Evolutionary conservation across 257 asterid genomes (phyloP), one percentile per base, ranked within the genome.

Genomic region (Solanum clarkiae): DNA sequence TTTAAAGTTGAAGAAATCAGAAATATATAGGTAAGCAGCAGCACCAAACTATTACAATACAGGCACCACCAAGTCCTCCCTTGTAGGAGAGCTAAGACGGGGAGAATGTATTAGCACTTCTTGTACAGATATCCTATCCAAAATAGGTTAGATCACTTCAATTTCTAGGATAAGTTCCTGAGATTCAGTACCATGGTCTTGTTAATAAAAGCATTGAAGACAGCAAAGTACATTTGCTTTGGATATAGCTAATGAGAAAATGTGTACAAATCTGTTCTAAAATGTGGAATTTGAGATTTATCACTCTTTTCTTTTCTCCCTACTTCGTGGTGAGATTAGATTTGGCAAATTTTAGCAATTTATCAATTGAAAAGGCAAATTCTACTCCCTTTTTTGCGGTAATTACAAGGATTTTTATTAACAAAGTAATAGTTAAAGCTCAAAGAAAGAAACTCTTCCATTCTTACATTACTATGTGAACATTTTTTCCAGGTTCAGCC

Each of bases 401-500:
- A 6, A 8, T 29, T 29, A 29, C 15, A 14, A 29, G 47, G 74
- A 29, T 4, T 66, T 66, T 66, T 36, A 20, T 69, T 36, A 15
- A 11, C 15, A 17, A 66, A 69, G 51, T 69, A 1, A 68, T 29
- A 68, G 13, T 68, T 68, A 32, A 40, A 68, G 20, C 75, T 66
- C 74, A 66, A 66, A 66, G 22, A 66, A 66, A 68, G 51, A 9
- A 68, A 68, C 45, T 66, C 74, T 14, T 86, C 66, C 53, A 83
- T 81, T 80, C 49, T 40, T 59, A 69, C 71, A 47, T 63, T 75
- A 82, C 59, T 80, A 45, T 84, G 42, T 62, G 47, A 84, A 10
- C 68, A 40, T 66, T 32, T 86, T 62, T 87, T 90, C 53, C 93
- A 92, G 99, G 94, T 93, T 86, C 91, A 86, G 86, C 91, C 89